A percentile compares a stretch with the other conserved stretches of the same genome.
phyloP scores from a whole-genome alignment of 768 basidiomycete genomes.

The Boletus tomentosulus region DNA sequence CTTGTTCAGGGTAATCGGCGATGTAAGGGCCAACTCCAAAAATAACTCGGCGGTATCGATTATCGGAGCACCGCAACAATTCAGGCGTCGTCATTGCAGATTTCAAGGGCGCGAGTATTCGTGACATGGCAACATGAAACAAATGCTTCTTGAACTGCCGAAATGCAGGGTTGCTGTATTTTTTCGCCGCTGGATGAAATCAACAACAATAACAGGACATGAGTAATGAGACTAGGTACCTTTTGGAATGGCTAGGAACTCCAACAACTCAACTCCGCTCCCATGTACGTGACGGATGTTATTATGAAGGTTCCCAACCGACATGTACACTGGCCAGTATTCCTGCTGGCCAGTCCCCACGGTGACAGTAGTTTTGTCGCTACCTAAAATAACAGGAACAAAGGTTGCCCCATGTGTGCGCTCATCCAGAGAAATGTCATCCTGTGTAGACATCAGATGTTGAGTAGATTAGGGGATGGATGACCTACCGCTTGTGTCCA shows the following conservation, averaged over 20 bases:
- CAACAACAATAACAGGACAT: neutral
- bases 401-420: slow-evolving; percentile 16
- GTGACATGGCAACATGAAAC: slow-evolving; percentile 29
- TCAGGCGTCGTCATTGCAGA: slow-evolving; percentile 25
- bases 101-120: neutral
- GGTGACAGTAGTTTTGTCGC: slow-evolving; percentile 16
- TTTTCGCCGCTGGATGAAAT: slow-evolving; percentile 6
- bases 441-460: slow-evolving; percentile 13
- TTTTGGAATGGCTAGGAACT: slow-evolving; percentile 31
- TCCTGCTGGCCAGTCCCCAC: slow-evolving; percentile 13
- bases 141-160: slow-evolving; percentile 30
- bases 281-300: slow-evolving; percentile 5
- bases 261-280: slow-evolving; percentile 10
- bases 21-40: slow-evolving; percentile 38
- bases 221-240: no score
- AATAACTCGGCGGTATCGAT: slow-evolving; percentile 1
- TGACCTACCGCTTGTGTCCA: slow-evolving; percentile 4
- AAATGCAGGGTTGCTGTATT: slow-evolving; percentile 10
- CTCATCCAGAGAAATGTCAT: slow-evolving; percentile 18
- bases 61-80: slow-evolving; percentile 26
- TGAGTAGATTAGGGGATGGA: neutral
- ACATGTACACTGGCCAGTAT: slow-evolving; percentile 16
- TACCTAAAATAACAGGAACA: slow-evolving; percentile 14
- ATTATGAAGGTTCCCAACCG: slow-evolving; percentile 15
- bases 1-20: slow-evolving; percentile 39